These are phyloP conservation scores for Fusarium secorum DNA, from an alignment of 2,329 filamentous ascomycete genomes.

Conservation along the genomic window DNA sequence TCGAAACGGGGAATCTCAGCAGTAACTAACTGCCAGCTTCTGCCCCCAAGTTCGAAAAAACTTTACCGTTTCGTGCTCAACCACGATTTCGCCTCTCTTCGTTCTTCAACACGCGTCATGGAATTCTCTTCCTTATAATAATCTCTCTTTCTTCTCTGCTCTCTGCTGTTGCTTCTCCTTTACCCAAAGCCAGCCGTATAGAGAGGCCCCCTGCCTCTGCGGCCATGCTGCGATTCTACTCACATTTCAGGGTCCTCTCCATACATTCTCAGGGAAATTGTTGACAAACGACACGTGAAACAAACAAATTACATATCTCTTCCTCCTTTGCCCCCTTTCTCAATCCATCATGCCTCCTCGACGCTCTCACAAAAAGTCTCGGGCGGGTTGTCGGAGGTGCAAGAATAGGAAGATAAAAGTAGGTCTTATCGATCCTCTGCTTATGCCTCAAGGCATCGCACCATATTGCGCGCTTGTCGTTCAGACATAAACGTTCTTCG, in stretches of 20 bases:
- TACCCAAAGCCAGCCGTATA: constrained; percentile 11
- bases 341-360: constrained; percentile 64
- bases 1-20: constrained; percentile 5
- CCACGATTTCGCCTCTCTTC: constrained; percentile 35
- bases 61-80: constrained; percentile 35
- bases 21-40: neutral
- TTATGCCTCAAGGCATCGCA: constrained; percentile 14
- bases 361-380: constrained; percentile 74
- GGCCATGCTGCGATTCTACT: constrained; percentile 44
- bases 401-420: constrained; percentile 77
- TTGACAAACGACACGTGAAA: constrained; percentile 35
- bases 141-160: constrained; percentile 6
- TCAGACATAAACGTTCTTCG: neutral
- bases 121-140: constrained; percentile 33
- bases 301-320: neutral
- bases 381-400: constrained; percentile 71
- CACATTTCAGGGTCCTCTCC: constrained; percentile 39
- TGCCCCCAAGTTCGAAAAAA: constrained; percentile 3
- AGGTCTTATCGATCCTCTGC: constrained; percentile 23
- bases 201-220: constrained; percentile 39
- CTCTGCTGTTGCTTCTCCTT: constrained; percentile 33
- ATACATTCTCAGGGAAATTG: constrained; percentile 33
- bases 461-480: neutral
- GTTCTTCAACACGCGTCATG: constrained; percentile 31
- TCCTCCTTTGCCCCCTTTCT: neutral